Base-by-base conservation (phyloP, 768 basidiomycete genomes). In the Pisolithus microcarpus region DNA sequence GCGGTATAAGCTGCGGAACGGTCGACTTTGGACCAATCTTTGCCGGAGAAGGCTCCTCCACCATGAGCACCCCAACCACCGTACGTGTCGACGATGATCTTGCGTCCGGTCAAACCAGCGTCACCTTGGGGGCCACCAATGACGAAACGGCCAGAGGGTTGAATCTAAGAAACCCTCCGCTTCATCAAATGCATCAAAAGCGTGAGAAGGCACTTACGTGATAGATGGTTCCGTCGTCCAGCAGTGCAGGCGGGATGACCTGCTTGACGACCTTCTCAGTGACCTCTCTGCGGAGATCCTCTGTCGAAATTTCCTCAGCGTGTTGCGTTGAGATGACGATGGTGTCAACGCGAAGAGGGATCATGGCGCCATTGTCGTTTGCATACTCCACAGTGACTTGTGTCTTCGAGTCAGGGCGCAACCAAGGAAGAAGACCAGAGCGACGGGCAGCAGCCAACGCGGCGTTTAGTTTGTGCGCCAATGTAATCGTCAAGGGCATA, bases 61-160 rank as follows among this genome's bases (percentile, higher is more conserved):
- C 94, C 95, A 70, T 98, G 96, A 31, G 96, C 96, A 67, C 96
- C 96, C 96, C 96, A 98, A 43, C 96, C 96, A 64, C 96, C 96
- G 71, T 99, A 99, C 36, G 92, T 93, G 73, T 98, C 93, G 66
- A 99, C 96, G 56, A 99, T 98, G 73, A 99, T 99, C 77, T 99
- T 99, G 64, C 96, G 90, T 52, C 96, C 96, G 58, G 96, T 99
- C 68, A 99, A 73, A 75, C 96, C 96, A 63, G 96, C 96, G 71
- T 99, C 96, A 74, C 96, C 96, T 73, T 99, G 96, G 55, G 96
- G 96, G 51, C 96, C 96, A 75, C 96, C 96, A 62, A 99, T 99
- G 62, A 99, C 96, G 78, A 99, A 99, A 66, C 96, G 92, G 42
- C 96, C 96, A 23, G 96, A 96, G 38, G 96, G 96, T 84, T 99